Conservation (phyloP, 208 protist genomes). For the Porcisia deanei region DNA sequence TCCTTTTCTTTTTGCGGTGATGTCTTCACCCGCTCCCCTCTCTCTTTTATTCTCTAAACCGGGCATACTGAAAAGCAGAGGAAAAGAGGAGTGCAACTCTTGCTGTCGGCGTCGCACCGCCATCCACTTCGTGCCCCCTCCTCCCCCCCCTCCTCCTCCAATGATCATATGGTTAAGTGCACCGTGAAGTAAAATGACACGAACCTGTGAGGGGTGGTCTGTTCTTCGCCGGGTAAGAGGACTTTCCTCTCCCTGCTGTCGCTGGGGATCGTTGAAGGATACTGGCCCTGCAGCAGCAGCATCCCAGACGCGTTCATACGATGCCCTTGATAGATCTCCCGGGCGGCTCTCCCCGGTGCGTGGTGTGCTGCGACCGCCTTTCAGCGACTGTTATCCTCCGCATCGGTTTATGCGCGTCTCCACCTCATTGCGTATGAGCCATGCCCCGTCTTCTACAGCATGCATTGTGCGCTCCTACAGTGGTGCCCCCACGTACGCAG, state of each 20-base stretch:
- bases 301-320: not conserved
- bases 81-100: not conserved
- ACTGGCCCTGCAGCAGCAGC: not conserved
- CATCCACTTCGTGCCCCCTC: not conserved
- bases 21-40: too few relatives aligned
- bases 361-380: not conserved
- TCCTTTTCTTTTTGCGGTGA: not conserved
- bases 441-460: not conserved
- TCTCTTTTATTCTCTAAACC: not conserved
- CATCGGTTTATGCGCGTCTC: not conserved
- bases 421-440: not conserved
- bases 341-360: not conserved
- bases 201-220: not conserved
- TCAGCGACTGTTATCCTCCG: not conserved
- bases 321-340: not conserved
- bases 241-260: not conserved
- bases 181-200: not conserved
- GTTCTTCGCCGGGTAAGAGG: not conserved
- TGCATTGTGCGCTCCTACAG: conserved; percentile 3
- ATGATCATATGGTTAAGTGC: not conserved
- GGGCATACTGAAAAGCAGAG: not conserved
- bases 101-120: not conserved
- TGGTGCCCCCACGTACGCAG: too few relatives aligned
- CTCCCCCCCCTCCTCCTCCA: not conserved
- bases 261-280: not conserved